Evolutionary conservation across 1,284 basidiomycete species (phyloP), one percentile per base, ranked within the genome.

Genomic region (Cryptococcus deneoformans): DNA sequence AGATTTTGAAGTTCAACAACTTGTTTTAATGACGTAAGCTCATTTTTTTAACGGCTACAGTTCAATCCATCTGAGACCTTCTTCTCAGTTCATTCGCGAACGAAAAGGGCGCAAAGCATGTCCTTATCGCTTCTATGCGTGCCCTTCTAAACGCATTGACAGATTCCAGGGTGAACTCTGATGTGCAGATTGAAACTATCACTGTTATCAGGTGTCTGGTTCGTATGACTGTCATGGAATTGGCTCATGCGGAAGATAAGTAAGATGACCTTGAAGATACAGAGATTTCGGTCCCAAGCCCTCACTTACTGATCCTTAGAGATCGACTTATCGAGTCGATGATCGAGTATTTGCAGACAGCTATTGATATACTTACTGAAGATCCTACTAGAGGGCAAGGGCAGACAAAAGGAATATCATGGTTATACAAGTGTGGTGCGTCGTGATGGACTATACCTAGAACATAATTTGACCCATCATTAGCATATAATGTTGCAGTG

Each of bases 1-100:
- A 1, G 64, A 66, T 42, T 47, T 66, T 2, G 58, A 60, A 34
- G 56, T 54, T 7, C 54, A 61, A 40, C 58, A 63, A 44, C 40
- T 66, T 5, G 51, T 59, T 14, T 42, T 63, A 6, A 61, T 66
- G 53, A 57, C 54, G 64, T 61, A 38, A 39, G 57, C 50, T 7
- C 10, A n/a, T 14, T 24, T 0, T 40, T 39, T 29, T 29, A 29
- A 29, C 29, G 5, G 29, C 35, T 45, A 12, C 20, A 51, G 20
- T 40, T 51, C 43, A 1, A 14, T 36, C 16, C 2, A n/a, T 46
- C 38, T 53, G 7, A 37, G 8, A 46, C 42, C 35, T 34, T 29
- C n/a, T 42, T 16, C 14, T 36, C 12, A 51, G 50, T 6, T 51
- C 50, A 2, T 12, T 51, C 6, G 50, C 50, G 5, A 39, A 51